These are phyloP conservation scores for Exophiala aquamarina DNA, from an alignment of 2,329 filamentous ascomycete genomes.

Conservation along the genomic window DNA sequence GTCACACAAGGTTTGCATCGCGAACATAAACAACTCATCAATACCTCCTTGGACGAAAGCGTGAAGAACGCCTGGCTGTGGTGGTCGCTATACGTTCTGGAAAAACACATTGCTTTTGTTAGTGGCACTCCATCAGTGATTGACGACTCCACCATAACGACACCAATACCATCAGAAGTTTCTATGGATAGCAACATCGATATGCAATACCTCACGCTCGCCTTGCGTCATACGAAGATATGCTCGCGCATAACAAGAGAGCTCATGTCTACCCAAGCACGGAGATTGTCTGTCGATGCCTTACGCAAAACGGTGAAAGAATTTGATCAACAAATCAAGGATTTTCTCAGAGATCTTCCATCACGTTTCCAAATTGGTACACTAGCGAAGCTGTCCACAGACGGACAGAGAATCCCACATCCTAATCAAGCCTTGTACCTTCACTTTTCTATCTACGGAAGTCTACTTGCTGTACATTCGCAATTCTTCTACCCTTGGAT, in stretches of 20 bases:
- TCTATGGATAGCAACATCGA: neutral
- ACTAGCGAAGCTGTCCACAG: neutral
- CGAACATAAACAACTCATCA: conserved; percentile 2
- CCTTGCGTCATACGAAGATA: conserved; percentile 1
- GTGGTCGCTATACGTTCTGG: conserved; percentile 12
- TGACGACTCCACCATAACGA: conserved; percentile 10
- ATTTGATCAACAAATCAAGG: conserved; percentile 6
- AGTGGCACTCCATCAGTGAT: conserved; percentile 9
- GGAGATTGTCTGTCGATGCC: neutral
- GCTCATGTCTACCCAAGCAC: conserved; percentile 7
- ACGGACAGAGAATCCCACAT: too few species aligned
- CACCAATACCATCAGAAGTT: neutral
- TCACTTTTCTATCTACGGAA: conserved; percentile 8
- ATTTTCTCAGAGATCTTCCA: conserved; percentile 5
- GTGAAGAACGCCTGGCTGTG: conserved; percentile 7
- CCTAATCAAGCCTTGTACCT: conserved; percentile 1
- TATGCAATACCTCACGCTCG: neutral
- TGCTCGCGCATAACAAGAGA: conserved; percentile 1
- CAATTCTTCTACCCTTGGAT: conserved; percentile 9
- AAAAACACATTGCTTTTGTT: conserved; percentile 7
- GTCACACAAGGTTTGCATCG: conserved; percentile 11
- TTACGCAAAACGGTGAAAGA: conserved; percentile 1
- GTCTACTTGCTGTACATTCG: conserved; percentile 6
- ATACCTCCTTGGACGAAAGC: conserved; percentile 3
- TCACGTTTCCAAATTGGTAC: conserved; percentile 3